Base-by-base conservation (phyloP, 2,329 filamentous ascomycete species). In the Fusarium abutilonis region DNA sequence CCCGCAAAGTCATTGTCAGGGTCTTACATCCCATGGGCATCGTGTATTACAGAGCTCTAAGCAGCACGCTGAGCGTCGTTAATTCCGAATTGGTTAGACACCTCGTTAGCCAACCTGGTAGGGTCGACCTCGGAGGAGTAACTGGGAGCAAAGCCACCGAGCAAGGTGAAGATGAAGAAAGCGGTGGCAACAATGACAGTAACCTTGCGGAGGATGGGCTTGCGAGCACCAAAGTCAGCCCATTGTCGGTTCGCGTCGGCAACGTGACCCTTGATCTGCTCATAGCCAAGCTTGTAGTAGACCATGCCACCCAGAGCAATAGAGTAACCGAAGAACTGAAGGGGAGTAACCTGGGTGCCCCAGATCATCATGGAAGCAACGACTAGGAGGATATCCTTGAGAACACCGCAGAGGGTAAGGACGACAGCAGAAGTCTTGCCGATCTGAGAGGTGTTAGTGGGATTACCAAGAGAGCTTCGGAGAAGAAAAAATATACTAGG, bases 381-480 rank as follows among this genome's bases (percentile, higher is more conserved):
- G 57, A 95, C 91, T 46, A 95, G 88, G 71, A 95, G 84, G 56
- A 95, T 91, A 77, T 95, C 91, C 84, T 94, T 95, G 64, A 95
- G 86, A 35, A 95, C 91, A 80, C 91, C 91, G 73, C 90, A 94
- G 42, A 95, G 89, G 29, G 92, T 95, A 72, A 95, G 88, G 69
- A 94, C 89, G 51, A 95, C 88, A 48, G 91, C 91, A 1, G 91
- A 94, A 14, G 91, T 94, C 82, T 91, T 93, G 80, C 91, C 91
- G 73, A 95, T 94, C 90, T 93, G 66, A 41, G n/a, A n/a, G 2
- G 2, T 10, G 57, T 79, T 70, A 79, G 70, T 21, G 19, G 6
- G 29, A 8, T 3, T 13, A n/a, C 13, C 6, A 34, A 13, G 13
- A 8, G 31, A n/a, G 31, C 13, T 6, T 34, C 14, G 23, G 8